Base-by-base conservation (phyloP, 148 eudicot species). In the Nyssa sinensis region DNA sequence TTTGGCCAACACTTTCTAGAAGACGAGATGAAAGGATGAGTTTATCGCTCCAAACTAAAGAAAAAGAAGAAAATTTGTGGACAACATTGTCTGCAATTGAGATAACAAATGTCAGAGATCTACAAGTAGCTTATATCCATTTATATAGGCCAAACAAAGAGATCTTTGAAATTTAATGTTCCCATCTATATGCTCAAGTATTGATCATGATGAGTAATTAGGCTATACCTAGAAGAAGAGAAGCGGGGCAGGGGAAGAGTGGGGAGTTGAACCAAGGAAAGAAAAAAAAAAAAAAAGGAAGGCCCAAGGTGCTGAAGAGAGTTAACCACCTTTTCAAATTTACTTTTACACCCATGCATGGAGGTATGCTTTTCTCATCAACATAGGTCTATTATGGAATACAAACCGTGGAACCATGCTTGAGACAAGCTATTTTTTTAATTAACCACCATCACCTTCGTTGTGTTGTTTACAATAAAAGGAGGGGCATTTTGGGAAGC, bases 1-100 rank as follows among this genome's bases (percentile, higher is more conserved):
- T 80, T 93, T 91, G 58, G 98, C 98, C 90, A 95, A 65, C 74
- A 95, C 86, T 92, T 95, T 95, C 98, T 95, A 67, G 14, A 78
- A 55, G 60, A 73, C 64, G 33, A 55, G 30, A 60, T 30, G 0
- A n/a, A 57, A 44, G 51, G 41, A 51, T 53, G 60, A 58, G 33
- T 35, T 35, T 37, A 4, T 28, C 19, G 4, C 2, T 7, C 5
- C 61, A 29, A 62, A 30, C 8, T 23, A 57, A 8, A 28, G 14
- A 62, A 59, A 49, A 13, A 51, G 4, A 4, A 27, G 13, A 61
- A 44, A 16, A 60, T 11, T 49, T 16, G 3, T 63, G 67, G 25
- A 47, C n/a, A 21, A 27, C 34, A 30, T 12, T 47, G 8, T 61
- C 66, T 1, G 6, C 25, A 60, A 13, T 7, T 1, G 9, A 35